Conservation (phyloP, 2,329 filamentous ascomycete species). For the Grosmannia huntii region DNA sequence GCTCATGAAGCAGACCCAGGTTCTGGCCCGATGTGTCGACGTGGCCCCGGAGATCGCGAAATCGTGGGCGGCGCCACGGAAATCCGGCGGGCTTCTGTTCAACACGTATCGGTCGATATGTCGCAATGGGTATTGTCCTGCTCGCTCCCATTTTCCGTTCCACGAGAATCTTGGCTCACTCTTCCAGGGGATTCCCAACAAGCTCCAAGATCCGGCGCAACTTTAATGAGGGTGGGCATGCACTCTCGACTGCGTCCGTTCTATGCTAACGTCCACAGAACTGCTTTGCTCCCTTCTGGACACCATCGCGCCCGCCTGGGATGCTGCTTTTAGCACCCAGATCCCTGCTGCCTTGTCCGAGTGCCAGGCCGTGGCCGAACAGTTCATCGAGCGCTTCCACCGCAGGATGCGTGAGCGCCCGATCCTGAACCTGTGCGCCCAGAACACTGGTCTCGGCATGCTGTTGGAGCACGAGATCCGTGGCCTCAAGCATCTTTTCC, state of each 20-base stretch:
- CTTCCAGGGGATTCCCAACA: background rate
- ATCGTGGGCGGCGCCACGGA: background rate
- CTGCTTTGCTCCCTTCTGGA: background rate
- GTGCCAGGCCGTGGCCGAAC: conserved; percentile 10
- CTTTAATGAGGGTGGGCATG: conserved; percentile 3
- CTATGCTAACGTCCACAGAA: background rate
- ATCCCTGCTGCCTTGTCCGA: conserved; percentile 13
- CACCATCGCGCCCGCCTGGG: conserved; percentile 15
- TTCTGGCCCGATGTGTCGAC: background rate
- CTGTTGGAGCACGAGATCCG: conserved; percentile 3
- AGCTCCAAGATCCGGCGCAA: background rate
- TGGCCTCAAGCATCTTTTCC: background rate
- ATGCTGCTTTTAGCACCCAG: conserved; percentile 14
- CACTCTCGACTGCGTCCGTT: background rate
- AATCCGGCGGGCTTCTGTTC: background rate
- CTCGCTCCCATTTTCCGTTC: too few species aligned
- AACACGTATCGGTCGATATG: conserved; percentile 5
- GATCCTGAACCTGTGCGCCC: conserved; percentile 10
- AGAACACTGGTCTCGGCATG: conserved; percentile 14
- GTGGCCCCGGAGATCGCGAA: background rate
- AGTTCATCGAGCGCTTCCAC: conserved; percentile 15
- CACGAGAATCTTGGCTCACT: background rate
- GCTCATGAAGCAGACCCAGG: background rate
- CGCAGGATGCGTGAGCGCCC: conserved; percentile 12
- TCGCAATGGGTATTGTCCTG: background rate